Base-by-base conservation (phyloP, 1,139 yeast species). In the Kurtzmaniella quercitrusa region DNA sequence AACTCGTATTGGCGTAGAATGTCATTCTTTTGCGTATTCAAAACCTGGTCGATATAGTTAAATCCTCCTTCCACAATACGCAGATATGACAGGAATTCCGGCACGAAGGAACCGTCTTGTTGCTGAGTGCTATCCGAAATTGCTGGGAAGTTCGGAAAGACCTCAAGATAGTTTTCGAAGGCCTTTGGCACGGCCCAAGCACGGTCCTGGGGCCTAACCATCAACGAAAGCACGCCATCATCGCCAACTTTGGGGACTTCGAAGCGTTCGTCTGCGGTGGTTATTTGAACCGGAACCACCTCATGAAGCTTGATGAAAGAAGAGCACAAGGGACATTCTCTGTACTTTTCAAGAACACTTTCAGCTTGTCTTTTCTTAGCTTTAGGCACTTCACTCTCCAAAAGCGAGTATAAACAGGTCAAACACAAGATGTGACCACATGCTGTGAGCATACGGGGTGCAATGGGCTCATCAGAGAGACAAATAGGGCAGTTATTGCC, bases 351-450 rank as follows among this genome's bases (percentile, higher is more conserved):
- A 39, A 70, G 69, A n/a, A 71, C 57, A 7, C 69, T 75, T 37
- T 56, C 55, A 9, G 65, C 53, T 45, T 70, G 69, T 24, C 58
- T 53, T 48, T 71, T 71, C n/a, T 31, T 27, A 37, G 63, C 63
- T 17, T 54, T 54, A 1, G 77, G 73, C 2, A 75, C 65, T 41
- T 79, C 81, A 17, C 85, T 78, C 37, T 80, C 87, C 44, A 89
- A 66, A 55, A 87, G 78, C 34, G 91, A 77, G 43, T 89, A 62
- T 34, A 91, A 64, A 59, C 99, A 94, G 24, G 90, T 81, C 45
- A 81, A 74, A 59, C 99, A 94, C 56, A 93, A 77, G 12, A 90
- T 76, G 59, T 94, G 99, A 3, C 99, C 98, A 66, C 99, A 94
- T 15, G 82, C 77, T 10, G 73, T 68, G 27, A 90, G 81, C 98